Evolutionary conservation across 129 eudicot genomes (phyloP).

Genomic region (Chrysanthemum makinoi): DNA sequence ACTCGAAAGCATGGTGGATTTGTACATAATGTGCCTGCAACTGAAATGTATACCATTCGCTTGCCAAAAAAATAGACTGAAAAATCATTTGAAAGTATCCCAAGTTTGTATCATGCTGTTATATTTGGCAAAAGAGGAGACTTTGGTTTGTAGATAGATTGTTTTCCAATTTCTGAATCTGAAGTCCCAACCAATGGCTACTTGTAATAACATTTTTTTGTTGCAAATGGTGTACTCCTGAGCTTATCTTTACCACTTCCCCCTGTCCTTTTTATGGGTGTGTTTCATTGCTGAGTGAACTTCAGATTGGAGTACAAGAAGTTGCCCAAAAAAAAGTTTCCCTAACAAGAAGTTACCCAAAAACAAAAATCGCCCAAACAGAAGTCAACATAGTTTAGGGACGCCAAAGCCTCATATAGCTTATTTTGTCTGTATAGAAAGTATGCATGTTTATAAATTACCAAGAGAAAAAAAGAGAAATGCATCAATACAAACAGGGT

Average conservation of each 20-base stretch:
- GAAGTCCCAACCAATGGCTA: slow-evolving; percentile 13
- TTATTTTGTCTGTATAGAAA: no score
- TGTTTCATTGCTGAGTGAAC: not conserved
- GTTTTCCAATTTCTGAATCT: slow-evolving; percentile 18
- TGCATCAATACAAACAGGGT: no score
- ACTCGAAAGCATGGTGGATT: slow-evolving; percentile 15
- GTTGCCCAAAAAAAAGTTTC: no score
- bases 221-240: slow-evolving; percentile 8
- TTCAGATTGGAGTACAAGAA: no score
- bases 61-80: slow-evolving; percentile 14
- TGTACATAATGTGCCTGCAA: slow-evolving; percentile 29
- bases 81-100: slow-evolving; percentile 17
- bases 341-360: no score
- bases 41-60: slow-evolving; percentile 28
- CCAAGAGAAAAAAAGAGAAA: no score
- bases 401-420: no score
- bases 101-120: slow-evolving; percentile 25
- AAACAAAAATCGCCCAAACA: no score
- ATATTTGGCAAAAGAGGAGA: slow-evolving; percentile 22
- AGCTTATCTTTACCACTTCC: no score
- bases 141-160: slow-evolving; percentile 30
- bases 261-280: no score
- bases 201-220: slow-evolving; percentile 9
- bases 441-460: no score
- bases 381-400: no score